phyloP scores from a whole-genome alignment of 441 rosid genomes.

The Mallotus japonicus region DNA sequence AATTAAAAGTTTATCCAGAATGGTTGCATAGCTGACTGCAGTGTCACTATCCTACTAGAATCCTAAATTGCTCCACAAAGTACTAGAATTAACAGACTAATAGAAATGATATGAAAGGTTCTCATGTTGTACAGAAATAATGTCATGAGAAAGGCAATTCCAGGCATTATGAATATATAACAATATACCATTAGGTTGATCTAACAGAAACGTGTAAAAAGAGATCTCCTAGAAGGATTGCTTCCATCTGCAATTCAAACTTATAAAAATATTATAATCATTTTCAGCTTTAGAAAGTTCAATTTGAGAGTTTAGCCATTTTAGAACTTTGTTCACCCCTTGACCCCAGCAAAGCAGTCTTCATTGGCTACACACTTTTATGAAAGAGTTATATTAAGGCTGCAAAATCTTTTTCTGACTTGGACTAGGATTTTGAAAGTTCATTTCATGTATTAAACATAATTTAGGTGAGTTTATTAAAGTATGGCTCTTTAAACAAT shows the following conservation, averaged over 20 bases:
- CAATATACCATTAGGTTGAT: background rate
- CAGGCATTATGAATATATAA: background rate
- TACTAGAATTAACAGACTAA: background rate
- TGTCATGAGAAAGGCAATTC: background rate
- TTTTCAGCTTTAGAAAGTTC: background rate
- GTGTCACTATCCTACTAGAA: background rate
- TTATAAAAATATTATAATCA: too few species aligned
- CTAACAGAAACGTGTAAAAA: background rate
- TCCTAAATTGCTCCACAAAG: background rate
- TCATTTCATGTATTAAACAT: slow-evolving; percentile 1
- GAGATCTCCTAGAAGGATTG: background rate
- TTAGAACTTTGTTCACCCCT: background rate
- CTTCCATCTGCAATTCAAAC: background rate
- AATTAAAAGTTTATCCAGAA: background rate
- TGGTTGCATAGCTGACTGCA: background rate
- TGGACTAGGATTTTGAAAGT: background rate
- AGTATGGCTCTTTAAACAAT: background rate
- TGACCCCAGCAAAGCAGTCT: background rate
- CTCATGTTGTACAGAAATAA: background rate
- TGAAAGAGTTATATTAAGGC: too few species aligned
- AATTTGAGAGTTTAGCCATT: background rate
- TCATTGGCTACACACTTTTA: background rate
- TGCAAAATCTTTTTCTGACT: too few species aligned
- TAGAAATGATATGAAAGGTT: background rate
- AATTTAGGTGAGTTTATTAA: background rate